Base-by-base conservation (phyloP, 116 monocot species). In the Zostera marina region DNA sequence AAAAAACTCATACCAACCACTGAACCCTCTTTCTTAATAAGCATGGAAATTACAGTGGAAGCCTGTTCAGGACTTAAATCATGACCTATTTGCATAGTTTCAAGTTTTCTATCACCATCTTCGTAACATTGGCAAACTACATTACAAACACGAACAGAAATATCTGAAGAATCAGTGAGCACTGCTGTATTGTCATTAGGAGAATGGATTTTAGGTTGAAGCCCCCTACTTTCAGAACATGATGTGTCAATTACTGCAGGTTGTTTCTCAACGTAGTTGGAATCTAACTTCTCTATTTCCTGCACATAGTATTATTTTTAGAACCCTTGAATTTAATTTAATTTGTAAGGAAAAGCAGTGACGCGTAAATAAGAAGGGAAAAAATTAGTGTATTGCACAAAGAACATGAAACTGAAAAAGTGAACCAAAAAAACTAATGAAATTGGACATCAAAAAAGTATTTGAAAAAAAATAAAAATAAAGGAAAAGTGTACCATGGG, bases 1-100 rank as follows among this genome's bases (percentile, higher is more conserved):
- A 98, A 90, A 72, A 98, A 89, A 60, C 68, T 66, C 63, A 98
- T 65, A 5, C 85, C 81, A 16, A 78, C 76, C 67, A 70, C 59
- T 25, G 96, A 98, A 0, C 96, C 90, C 41, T 82, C 83, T 39
- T 59, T 59, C 40, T 72, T 60, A 5, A 76, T 72, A 20, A 93
- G 76, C 22, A 77, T 72, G 41, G 74, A 52, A 25, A 81, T 66
- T 22, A 81, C 57, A 13, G 81, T 44, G 38, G 70, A 61, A 17
- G 81, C 88, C 45, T 84, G 79, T 23, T 87, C 79, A 12, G 56
- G 56, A 42, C 53, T 80, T 16, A 83, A 39, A 17, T 63, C 62
- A 11, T 44, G 26, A 21, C 52, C 46, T 62, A 77, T 26, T 9
- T 47, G 72, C n/a, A 78, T 56, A 16, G 64, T 64, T 5, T 63